A percentile compares a stretch with the other conserved stretches of the same genome.
Conservation (phyloP, 306 rosid species). For the Benincasa hispida region DNA sequence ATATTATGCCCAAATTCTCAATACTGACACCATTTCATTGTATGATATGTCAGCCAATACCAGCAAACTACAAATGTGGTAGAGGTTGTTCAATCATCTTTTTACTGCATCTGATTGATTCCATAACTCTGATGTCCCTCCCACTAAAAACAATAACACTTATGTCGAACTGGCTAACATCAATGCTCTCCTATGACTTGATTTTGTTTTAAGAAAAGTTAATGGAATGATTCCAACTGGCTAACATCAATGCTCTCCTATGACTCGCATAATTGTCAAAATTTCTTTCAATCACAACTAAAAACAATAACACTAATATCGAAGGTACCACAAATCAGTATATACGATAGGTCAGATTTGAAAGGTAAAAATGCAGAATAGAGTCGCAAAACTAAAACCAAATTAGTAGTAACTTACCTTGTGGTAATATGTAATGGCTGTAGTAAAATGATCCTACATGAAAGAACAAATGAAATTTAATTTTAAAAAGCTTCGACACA, state of each 20-base stretch:
- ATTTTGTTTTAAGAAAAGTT: too few species aligned
- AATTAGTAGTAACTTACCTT: slow-evolving; percentile 23
- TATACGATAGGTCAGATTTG: neutral
- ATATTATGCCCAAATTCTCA: neutral
- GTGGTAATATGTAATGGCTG: slow-evolving; percentile 74
- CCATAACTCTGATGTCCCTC: neutral
- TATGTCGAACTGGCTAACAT: neutral
- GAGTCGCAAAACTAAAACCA: neutral
- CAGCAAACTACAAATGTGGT: neutral
- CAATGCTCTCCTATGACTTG: too few species aligned
- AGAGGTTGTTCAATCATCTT: neutral
- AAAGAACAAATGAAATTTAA: slow-evolving; percentile 2
- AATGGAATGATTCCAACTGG: neutral
- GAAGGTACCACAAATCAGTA: neutral
- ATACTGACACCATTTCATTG: too few species aligned
- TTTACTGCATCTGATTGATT: neutral
- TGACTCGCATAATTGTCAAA: neutral
- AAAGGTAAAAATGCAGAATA: neutral
- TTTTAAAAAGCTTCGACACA: neutral
- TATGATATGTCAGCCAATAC: too few species aligned
- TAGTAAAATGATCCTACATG: slow-evolving; percentile 62
- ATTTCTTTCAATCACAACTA: neutral
- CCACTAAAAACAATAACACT: too few species aligned
- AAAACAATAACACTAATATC: neutral
- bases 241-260: neutral